Conservation (phyloP, 148 eudicot genomes). For the Limonium bicolor region DNA sequence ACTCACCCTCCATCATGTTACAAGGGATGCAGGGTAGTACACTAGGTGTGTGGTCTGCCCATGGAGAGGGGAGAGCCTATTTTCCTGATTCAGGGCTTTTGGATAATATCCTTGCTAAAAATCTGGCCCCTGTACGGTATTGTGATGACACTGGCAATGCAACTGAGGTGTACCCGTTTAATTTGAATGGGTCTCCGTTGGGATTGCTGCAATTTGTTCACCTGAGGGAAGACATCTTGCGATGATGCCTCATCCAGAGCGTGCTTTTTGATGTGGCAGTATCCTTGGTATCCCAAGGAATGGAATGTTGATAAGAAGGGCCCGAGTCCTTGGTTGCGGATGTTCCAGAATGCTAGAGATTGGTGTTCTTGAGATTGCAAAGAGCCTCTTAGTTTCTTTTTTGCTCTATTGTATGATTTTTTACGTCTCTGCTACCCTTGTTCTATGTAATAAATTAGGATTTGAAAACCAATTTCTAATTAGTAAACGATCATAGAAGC, state of each 20-base stretch:
- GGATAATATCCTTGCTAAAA: slow-evolving; percentile 19
- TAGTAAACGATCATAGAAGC: too few species aligned
- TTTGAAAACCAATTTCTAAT: too few species aligned
- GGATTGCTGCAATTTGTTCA: slow-evolving; percentile 91
- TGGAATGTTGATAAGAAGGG: slow-evolving; percentile 78
- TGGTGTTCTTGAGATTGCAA: slow-evolving; percentile 75
- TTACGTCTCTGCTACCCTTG: too few species aligned
- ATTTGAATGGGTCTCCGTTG: slow-evolving; percentile 72
- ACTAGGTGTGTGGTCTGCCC: slow-evolving; percentile 90
- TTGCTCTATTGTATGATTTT: too few species aligned
- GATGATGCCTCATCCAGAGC: slow-evolving; percentile 94
- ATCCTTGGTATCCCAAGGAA: slow-evolving; percentile 79
- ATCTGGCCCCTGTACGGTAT: slow-evolving; percentile 63
- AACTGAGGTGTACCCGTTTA: slow-evolving; percentile 70
- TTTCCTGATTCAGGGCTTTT: slow-evolving; percentile 48
- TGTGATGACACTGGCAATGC: slow-evolving; percentile 72
- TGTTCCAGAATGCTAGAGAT: slow-evolving; percentile 88
- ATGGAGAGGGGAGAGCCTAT: slow-evolving; percentile 91
- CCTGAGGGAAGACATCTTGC: slow-evolving; percentile 90
- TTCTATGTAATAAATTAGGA: too few species aligned
- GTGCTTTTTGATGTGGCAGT: slow-evolving; percentile 98
- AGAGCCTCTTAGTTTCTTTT: too few species aligned
- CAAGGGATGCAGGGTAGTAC: slow-evolving; percentile 81
- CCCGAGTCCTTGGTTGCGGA: slow-evolving; percentile 76
- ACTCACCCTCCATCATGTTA: slow-evolving; percentile 71